These are phyloP conservation scores for Mycena pura DNA, from an alignment of 768 basidiomycete species.

Conservation along the genomic window DNA sequence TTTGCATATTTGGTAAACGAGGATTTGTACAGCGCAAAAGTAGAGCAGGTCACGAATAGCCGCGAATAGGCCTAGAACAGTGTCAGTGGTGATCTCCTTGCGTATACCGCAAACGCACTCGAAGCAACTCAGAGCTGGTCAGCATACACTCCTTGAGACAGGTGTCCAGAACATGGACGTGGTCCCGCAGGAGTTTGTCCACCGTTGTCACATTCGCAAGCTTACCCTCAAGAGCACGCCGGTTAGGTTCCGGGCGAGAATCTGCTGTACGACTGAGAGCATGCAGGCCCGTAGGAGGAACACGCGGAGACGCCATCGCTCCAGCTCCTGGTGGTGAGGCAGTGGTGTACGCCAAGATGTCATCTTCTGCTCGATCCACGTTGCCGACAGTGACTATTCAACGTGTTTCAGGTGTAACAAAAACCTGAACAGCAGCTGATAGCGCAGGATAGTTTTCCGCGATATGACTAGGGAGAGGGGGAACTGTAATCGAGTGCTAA, in stretches of 20 bases:
- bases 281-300: slow-evolving; percentile 88
- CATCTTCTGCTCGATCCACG: slow-evolving; percentile 97
- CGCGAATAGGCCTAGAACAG: slow-evolving; percentile 72
- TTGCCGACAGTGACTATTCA: slow-evolving; percentile 84
- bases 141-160: slow-evolving; percentile 98
- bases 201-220: slow-evolving; percentile 90
- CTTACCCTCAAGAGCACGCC: slow-evolving; percentile 86
- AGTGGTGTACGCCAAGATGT: slow-evolving; percentile 74
- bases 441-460: slow-evolving; percentile 92
- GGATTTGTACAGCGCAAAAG: slow-evolving; percentile 84
- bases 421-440: slow-evolving; percentile 97
- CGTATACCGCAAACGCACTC: slow-evolving; percentile 54
- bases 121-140: slow-evolving; percentile 88
- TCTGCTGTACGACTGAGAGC: slow-evolving; percentile 94
- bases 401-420: slow-evolving; percentile 94
- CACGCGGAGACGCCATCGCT: slow-evolving; percentile 86
- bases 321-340: slow-evolving; percentile 69
- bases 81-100: too few species aligned
- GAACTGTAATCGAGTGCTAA: slow-evolving; percentile 93
- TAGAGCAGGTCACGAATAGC: slow-evolving; percentile 85
- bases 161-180: slow-evolving; percentile 96
- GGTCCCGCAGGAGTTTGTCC: slow-evolving; percentile 91
- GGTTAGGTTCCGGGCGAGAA: slow-evolving; percentile 94
- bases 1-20: slow-evolving; percentile 85
- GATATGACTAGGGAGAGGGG: slow-evolving; percentile 97